phyloP scores from a whole-genome alignment of 495 filamentous ascomycete genomes.

The Amphirosellinia nigrospora region DNA sequence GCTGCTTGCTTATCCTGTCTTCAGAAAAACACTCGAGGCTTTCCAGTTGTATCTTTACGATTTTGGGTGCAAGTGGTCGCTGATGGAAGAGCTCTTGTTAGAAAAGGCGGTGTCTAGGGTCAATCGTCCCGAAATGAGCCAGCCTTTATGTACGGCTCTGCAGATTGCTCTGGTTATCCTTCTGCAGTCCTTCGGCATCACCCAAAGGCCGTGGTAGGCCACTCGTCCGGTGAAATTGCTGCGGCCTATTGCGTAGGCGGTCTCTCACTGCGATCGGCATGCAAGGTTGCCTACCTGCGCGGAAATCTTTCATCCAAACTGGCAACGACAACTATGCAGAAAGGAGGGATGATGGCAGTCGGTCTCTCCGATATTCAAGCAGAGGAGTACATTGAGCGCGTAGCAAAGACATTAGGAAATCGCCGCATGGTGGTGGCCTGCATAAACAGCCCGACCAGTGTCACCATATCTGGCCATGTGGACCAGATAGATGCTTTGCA shows the following conservation, averaged over 20 bases:
- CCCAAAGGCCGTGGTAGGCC: conserved; percentile 55
- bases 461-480: conserved; percentile 49
- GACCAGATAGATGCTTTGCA: conserved; percentile 41
- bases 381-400: background rate
- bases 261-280: conserved; percentile 47
- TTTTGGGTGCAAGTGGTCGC: no score
- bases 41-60: no score
- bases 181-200: conserved; percentile 52
- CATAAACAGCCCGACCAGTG: conserved; percentile 51
- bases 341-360: conserved; percentile 52
- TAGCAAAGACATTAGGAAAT: no score
- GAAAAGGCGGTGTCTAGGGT: no score
- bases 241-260: conserved; percentile 45
- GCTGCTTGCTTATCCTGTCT: background rate
- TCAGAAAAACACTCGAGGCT: background rate
- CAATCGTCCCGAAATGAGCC: conserved; percentile 34
- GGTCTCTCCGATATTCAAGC: conserved; percentile 36
- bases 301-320: conserved; percentile 28
- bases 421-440: conserved; percentile 49
- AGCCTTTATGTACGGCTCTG: conserved; percentile 49
- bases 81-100: no score
- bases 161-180: conserved; percentile 57
- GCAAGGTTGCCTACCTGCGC: conserved; percentile 50
- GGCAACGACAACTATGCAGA: background rate
- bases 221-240: conserved; percentile 65